phyloP scores from a whole-genome alignment of 2,329 filamentous ascomycete genomes.

The Dothistroma septosporum region DNA sequence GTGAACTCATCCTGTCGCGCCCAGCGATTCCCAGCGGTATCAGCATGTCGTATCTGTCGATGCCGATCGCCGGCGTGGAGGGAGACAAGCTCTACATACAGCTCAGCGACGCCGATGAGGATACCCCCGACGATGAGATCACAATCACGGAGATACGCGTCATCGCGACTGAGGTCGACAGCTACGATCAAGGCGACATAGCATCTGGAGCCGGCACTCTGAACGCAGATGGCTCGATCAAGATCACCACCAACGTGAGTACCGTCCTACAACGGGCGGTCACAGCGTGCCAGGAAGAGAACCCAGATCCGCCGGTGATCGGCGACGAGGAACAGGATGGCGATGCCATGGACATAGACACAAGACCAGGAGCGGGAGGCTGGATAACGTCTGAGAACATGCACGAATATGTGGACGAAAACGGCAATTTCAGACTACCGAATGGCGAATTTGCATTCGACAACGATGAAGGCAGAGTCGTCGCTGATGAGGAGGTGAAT shows the following conservation, averaged over 20 bases:
- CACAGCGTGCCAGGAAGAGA: slow-evolving; percentile 68
- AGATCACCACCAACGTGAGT: slow-evolving; percentile 21
- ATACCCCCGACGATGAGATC: slow-evolving; percentile 59
- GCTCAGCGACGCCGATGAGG: slow-evolving; percentile 58
- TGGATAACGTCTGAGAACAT: slow-evolving; percentile 95
- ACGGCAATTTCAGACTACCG: slow-evolving; percentile 75
- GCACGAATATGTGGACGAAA: slow-evolving; percentile 72
- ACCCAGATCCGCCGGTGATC: slow-evolving; percentile 61
- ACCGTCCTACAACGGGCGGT: slow-evolving; percentile 64
- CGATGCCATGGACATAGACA: slow-evolving; percentile 41
- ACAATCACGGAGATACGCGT: slow-evolving; percentile 65
- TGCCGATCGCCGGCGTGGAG: slow-evolving; percentile 72
- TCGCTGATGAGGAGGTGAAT: slow-evolving; percentile 24
- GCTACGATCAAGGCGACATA: slow-evolving; percentile 2
- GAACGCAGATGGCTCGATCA: neutral
- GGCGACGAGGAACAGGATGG: slow-evolving; percentile 52
- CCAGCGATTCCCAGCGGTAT: slow-evolving; percentile 55
- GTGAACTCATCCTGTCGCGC: slow-evolving; percentile 63
- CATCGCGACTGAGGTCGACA: slow-evolving; percentile 44
- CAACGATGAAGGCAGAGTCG: slow-evolving; percentile 42
- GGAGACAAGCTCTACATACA: slow-evolving; percentile 62
- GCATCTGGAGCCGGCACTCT: neutral
- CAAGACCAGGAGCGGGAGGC: slow-evolving; percentile 68
- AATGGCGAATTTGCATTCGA: slow-evolving; percentile 61
- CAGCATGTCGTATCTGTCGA: slow-evolving; percentile 67